A percentile compares a stretch with the other conserved stretches of the same genome.
These are phyloP conservation scores for Xylariaceae sp. DNA, from an alignment of 2,329 filamentous ascomycete genomes.

Conservation along the genomic window DNA sequence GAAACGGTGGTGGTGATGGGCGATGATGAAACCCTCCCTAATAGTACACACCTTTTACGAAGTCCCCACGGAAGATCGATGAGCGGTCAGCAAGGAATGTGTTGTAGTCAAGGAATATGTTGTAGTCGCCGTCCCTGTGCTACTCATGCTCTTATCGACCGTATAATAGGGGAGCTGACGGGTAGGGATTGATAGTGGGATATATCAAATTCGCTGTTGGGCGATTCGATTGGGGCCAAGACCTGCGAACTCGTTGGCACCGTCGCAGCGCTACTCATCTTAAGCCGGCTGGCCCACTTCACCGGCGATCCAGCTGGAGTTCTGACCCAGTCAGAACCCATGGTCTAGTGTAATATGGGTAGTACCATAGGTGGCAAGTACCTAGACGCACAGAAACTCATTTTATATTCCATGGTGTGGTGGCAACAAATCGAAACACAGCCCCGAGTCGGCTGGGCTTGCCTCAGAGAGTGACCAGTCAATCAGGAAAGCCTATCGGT, in stretches of 20 bases:
- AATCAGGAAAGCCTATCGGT: background rate
- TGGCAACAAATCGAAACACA: constrained; percentile 6
- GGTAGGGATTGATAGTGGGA: constrained; percentile 5
- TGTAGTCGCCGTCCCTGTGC: background rate
- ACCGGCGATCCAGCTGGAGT: background rate
- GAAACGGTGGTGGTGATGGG: background rate
- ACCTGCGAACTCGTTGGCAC: constrained; percentile 13
- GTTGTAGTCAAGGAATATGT: background rate
- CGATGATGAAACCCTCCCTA: background rate
- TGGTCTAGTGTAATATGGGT: background rate
- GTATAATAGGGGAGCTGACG: constrained; percentile 7
- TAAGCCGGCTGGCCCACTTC: constrained; percentile 8
- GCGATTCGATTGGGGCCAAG: constrained; percentile 18
- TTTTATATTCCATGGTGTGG: background rate
- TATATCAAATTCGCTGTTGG: constrained; percentile 1
- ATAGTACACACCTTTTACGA: background rate
- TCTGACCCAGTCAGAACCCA: background rate
- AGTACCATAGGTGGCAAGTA: too few relatives aligned
- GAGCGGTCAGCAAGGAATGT: background rate
- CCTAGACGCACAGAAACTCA: background rate
- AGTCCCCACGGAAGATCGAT: background rate
- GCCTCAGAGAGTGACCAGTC: background rate
- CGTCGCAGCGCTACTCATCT: constrained; percentile 13
- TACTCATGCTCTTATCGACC: constrained; percentile 4
- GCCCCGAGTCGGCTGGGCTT: background rate